Evolutionary conservation across 2,329 filamentous ascomycete species (phyloP), one percentile per base, ranked within the genome.

Genomic region (Alternaria sp.): DNA sequence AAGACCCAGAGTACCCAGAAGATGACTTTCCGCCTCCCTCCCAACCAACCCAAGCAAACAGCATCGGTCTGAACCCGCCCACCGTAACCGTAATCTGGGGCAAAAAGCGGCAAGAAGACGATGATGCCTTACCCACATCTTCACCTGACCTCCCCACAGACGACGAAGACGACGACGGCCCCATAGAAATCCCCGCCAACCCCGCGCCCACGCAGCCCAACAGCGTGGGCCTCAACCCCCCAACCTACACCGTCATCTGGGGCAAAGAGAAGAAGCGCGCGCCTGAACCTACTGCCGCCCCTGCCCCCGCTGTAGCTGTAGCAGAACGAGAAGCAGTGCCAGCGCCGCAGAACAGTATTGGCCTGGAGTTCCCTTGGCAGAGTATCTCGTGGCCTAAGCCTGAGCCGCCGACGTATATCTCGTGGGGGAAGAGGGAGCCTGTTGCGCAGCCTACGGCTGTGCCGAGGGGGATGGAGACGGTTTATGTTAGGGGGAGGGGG

Each of bases 351-450:
- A 30, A 60, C 23, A 33, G 51, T 8, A 61, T 64, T 9, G 59
- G 61, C 1, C 15, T 68, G 0, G 41, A 66, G 8, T 55, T 55
- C 3, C 65, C 62, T 0, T 51, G 30, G 33, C 28, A 28, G 23
- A 58, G 55, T 25, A 26, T 59, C 55, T 33, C 55, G 25, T 60
- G 60, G 60, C 60, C 57, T 1, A 61, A 63, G 30, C 61, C 58
- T 3, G 15, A 20, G n/a, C 56, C 60, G 2, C 64, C 64, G 7
- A 55, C 56, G 11, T 49, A 57, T 23, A 55, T 71, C 20, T 64
- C 60, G 15, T 71, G 70, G 70, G 67, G 63, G 6, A 67, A 67
- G 55, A 58, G 69, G 5, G 58, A 63, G 21, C 54, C 54, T 12
- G 63, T 4, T 58, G 45, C 53, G 20, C 49, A 54, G 14, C 56